Conservation (phyloP, 768 basidiomycete species). For the Leccinum subgranulosum region DNA sequence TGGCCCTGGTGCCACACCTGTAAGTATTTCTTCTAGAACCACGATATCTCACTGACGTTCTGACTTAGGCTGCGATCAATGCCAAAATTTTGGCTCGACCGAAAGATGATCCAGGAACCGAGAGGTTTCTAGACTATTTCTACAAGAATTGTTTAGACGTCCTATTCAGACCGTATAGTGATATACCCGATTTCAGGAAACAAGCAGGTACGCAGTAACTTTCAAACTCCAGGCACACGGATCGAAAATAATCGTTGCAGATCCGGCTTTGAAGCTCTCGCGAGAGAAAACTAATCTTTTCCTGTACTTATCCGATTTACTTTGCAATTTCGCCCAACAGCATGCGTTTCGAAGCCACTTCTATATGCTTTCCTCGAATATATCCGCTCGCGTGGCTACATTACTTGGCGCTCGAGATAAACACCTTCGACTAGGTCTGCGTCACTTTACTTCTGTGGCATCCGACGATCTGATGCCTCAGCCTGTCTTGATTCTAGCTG, state of each 20-base stretch:
- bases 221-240: neutral
- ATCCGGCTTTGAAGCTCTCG: conserved; percentile 51
- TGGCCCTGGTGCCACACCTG: conserved; percentile 37
- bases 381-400: conserved; percentile 70
- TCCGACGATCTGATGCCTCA: conserved; percentile 13
- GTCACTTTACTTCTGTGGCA: neutral
- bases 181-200: conserved; percentile 68
- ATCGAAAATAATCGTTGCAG: conserved; percentile 30
- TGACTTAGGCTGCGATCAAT: conserved; percentile 26
- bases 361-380: conserved; percentile 78
- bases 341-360: conserved; percentile 92
- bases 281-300: conserved; percentile 81
- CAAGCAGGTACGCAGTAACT: conserved; percentile 36
- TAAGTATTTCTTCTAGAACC: conserved; percentile 12
- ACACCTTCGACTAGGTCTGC: conserved; percentile 85
- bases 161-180: conserved; percentile 76
- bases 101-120: conserved; percentile 83
- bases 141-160: conserved; percentile 79
- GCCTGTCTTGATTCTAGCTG: conserved; percentile 47
- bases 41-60: conserved; percentile 3
- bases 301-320: conserved; percentile 86
- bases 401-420: conserved; percentile 85
- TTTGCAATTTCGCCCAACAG: conserved; percentile 84
- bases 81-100: conserved; percentile 50
- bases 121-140: conserved; percentile 90